Conservation (phyloP, 78 protist species). For the Emiliania huxleyi region DNA sequence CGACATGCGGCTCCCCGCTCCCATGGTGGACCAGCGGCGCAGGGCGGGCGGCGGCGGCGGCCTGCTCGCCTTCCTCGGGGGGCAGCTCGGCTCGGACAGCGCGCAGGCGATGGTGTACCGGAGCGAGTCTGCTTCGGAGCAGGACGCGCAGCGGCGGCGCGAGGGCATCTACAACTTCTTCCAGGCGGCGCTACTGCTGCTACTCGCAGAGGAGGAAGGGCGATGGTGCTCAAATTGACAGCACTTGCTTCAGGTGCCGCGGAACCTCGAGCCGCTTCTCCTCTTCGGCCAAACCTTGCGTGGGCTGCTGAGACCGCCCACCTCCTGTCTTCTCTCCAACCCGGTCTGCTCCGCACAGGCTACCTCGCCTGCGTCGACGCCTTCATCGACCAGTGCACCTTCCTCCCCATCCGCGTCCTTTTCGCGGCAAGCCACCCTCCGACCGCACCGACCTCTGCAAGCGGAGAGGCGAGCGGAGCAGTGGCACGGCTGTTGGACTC, state of each 20-base stretch:
- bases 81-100: not conserved
- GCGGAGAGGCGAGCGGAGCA: no score
- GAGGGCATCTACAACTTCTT: not conserved
- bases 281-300: not conserved
- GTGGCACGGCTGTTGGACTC: no score
- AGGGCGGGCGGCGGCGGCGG: not conserved
- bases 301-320: no score
- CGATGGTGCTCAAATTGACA: no score
- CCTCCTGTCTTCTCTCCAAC: not conserved
- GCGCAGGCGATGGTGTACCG: not conserved
- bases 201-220: no score
- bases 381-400: not conserved
- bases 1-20: not conserved
- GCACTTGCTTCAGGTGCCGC: not conserved
- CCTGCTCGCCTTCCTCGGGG: not conserved
- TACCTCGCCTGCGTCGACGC: conserved; percentile 13
- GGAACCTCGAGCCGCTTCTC: not conserved
- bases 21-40: not conserved
- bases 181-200: no score
- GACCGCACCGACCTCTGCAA: no score
- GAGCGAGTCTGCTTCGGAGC: not conserved
- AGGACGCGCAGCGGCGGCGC: not conserved
- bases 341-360: not conserved
- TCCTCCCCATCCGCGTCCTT: conserved; percentile 15
- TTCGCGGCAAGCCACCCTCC: no score